Evolutionary conservation across 768 basidiomycete genomes (phyloP).

Genomic region (Russula virescens): DNA sequence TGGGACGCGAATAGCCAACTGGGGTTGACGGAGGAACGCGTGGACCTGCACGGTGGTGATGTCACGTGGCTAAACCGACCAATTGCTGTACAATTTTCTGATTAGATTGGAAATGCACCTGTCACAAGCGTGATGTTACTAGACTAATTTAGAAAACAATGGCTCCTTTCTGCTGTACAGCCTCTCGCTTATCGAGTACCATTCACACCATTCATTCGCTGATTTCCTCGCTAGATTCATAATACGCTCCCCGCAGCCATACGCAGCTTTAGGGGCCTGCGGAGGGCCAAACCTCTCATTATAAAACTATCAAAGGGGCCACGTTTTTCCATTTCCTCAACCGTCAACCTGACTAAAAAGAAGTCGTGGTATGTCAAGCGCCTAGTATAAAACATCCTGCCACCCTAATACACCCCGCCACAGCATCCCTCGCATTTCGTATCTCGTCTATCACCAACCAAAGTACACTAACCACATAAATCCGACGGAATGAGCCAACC

Average conservation of each 20-base stretch:
- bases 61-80: too few relatives aligned
- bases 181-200: too few relatives aligned
- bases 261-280: too few relatives aligned
- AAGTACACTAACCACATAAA: neutral
- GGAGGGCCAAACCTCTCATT: neutral
- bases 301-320: neutral
- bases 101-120: too few relatives aligned
- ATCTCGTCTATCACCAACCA: neutral
- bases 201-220: too few relatives aligned
- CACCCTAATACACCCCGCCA: neutral
- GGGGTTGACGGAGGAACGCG: neutral
- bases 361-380: neutral
- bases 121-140: too few relatives aligned
- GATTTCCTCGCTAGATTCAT: neutral
- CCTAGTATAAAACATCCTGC: neutral
- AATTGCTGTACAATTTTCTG: too few relatives aligned
- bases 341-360: too few relatives aligned
- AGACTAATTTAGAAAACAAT: too few relatives aligned
- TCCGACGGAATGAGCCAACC: constrained; percentile 10
- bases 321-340: neutral
- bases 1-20: constrained; percentile 41
- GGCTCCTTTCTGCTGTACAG: too few relatives aligned
- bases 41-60: neutral
- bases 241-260: neutral
- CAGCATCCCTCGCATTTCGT: neutral